These are phyloP conservation scores for Fusarium verticillioides DNA, from an alignment of 2,329 filamentous ascomycete genomes.

Conservation along the genomic window DNA sequence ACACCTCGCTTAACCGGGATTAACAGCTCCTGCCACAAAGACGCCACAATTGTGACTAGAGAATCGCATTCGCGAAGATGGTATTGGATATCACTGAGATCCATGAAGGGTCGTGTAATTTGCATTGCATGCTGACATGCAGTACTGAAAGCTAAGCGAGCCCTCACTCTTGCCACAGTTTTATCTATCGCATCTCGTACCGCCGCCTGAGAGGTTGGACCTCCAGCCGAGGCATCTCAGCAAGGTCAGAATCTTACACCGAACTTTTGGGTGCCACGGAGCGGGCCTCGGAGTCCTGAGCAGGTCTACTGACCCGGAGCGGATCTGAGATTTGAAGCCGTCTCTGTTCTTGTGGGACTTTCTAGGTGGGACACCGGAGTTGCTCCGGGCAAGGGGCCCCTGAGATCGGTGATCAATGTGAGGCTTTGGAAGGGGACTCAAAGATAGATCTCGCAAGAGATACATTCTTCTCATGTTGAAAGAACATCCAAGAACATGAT, in stretches of 20 bases:
- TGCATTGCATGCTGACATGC: slow-evolving; percentile 16
- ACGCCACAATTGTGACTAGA: slow-evolving; percentile 13
- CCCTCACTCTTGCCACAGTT: slow-evolving; percentile 9
- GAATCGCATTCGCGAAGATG: slow-evolving; percentile 18
- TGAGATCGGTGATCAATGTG: neutral
- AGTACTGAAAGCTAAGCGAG: slow-evolving; percentile 1
- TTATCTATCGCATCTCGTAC: neutral
- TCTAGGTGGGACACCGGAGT: neutral
- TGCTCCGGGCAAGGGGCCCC: neutral
- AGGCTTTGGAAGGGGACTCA: neutral
- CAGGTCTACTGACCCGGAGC: neutral
- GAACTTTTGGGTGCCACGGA: slow-evolving; percentile 4
- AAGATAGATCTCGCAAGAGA: neutral
- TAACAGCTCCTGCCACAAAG: slow-evolving; percentile 2
- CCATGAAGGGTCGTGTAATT: slow-evolving; percentile 1
- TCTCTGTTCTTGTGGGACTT: slow-evolving; percentile 6
- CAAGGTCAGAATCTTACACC: neutral
- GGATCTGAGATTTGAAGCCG: neutral
- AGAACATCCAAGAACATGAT: neutral
- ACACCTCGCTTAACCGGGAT: slow-evolving; percentile 20
- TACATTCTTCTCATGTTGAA: neutral
- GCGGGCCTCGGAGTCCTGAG: slow-evolving; percentile 1
- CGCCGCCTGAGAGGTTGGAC: neutral
- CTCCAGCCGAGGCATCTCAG: neutral
- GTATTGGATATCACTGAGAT: slow-evolving; percentile 17